A percentile compares a stretch with the other conserved stretches of the same genome.
These are phyloP conservation scores for Henckelia pumila DNA, from an alignment of 257 asterid genomes.

Conservation along the genomic window DNA sequence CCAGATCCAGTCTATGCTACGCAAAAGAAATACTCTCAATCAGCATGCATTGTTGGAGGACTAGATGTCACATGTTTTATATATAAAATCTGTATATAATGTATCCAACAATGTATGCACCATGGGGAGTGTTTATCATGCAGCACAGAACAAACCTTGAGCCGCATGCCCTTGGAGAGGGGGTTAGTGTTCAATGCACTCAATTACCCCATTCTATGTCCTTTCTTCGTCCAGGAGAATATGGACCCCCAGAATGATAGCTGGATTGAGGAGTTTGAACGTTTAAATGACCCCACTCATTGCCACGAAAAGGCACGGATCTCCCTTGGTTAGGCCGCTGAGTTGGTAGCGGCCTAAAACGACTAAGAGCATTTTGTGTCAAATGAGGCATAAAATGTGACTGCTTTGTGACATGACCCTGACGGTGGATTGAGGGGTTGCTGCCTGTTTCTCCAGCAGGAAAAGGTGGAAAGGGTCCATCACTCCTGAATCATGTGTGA, in stretches of 20 bases:
- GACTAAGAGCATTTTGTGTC: constrained; percentile 65
- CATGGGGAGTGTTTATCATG: neutral
- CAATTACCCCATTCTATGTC: constrained; percentile 50
- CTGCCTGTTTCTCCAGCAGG: constrained; percentile 56
- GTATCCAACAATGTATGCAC: neutral
- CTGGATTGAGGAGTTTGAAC: constrained; percentile 44
- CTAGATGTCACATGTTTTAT: neutral
- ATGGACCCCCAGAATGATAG: constrained; percentile 40
- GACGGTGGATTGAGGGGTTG: constrained; percentile 52
- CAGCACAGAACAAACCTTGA: neutral
- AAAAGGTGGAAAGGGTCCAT: constrained; percentile 49
- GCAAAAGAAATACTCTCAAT: neutral
- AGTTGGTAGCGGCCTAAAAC: constrained; percentile 56
- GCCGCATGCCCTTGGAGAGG: neutral
- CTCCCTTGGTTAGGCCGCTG: constrained; percentile 67
- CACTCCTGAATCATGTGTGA: constrained; percentile 48
- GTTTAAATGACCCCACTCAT: constrained; percentile 43
- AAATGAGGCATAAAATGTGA: constrained; percentile 57
- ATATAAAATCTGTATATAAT: neutral
- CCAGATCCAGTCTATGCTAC: neutral
- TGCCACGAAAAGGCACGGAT: constrained; percentile 53
- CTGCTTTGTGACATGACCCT: constrained; percentile 44
- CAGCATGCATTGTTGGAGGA: neutral
- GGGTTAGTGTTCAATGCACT: neutral
- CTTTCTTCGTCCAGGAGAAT: constrained; percentile 42